Conservation (phyloP, 108 stramenopile species). For the Nitzschia sp. region DNA sequence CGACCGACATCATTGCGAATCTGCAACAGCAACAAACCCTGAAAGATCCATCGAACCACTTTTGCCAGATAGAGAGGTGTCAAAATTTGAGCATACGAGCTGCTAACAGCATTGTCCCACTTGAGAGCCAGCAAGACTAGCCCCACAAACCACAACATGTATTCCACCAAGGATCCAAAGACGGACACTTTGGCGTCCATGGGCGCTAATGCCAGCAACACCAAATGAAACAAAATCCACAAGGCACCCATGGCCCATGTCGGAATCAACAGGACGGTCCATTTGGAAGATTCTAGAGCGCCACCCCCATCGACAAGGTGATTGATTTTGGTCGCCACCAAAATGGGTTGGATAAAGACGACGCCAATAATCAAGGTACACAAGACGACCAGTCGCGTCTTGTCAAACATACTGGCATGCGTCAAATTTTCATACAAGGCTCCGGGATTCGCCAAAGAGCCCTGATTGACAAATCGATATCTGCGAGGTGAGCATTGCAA, state of each 20-base stretch:
- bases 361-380: slow-evolving; percentile 43
- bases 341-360: slow-evolving; percentile 71
- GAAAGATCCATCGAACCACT: slow-evolving; percentile 35
- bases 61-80: slow-evolving; percentile 39
- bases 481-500: slow-evolving; percentile 28
- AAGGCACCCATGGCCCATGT: slow-evolving; percentile 57
- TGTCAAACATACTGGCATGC: slow-evolving; percentile 46
- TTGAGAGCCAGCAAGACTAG: slow-evolving; percentile 40
- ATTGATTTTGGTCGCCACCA: slow-evolving; percentile 77
- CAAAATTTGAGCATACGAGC: slow-evolving; percentile 26
- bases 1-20: slow-evolving; percentile 39
- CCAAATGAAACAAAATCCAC: slow-evolving; percentile 22
- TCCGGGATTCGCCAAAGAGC: slow-evolving; percentile 54
- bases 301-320: slow-evolving; percentile 53
- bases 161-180: slow-evolving; percentile 35
- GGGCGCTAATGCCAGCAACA: slow-evolving; percentile 15
- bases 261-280: slow-evolving; percentile 64
- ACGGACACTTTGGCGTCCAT: slow-evolving; percentile 26
- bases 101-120: slow-evolving; percentile 28
- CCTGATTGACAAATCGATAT: slow-evolving; percentile 46
- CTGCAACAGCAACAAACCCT: slow-evolving; percentile 25
- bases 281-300: slow-evolving; percentile 48
- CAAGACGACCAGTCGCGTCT: slow-evolving; percentile 61
- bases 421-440: slow-evolving; percentile 67
- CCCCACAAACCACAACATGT: slow-evolving; percentile 48